Percentiles rank a stretch among this genome's conserved stretches.
These are phyloP conservation scores for Ulota crispa DNA, from an alignment of 225 moss, liverwort and hornwort species.

Conservation along the genomic window DNA sequence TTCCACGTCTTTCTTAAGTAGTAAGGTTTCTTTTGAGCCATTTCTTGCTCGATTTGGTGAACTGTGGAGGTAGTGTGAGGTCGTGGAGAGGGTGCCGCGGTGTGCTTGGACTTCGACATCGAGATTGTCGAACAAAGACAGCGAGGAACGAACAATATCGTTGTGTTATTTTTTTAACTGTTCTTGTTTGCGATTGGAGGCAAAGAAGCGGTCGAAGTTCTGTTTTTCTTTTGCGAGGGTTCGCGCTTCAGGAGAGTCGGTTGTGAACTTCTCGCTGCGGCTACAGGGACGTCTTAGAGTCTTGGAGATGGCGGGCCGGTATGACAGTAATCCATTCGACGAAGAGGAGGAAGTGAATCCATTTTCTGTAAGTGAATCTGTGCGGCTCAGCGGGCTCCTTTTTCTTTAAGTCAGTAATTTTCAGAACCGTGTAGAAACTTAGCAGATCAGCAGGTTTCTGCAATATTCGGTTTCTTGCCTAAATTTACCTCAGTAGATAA, in stretches of 20 bases:
- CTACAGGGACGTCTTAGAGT: background rate
- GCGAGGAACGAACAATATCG: background rate
- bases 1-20: background rate
- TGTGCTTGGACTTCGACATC: background rate
- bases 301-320: constrained; percentile 80
- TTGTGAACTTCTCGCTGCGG: background rate
- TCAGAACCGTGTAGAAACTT: background rate
- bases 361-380: constrained; percentile 68
- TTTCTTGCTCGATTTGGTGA: constrained; percentile 23
- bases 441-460: constrained; percentile 12
- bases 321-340: constrained; percentile 88
- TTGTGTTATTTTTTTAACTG: background rate
- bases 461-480: background rate
- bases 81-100: background rate
- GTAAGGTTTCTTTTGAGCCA: background rate
- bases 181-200: background rate
- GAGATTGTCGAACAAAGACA: background rate
- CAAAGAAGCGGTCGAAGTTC: background rate
- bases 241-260: constrained; percentile 8
- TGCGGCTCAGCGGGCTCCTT: constrained; percentile 7
- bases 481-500: background rate
- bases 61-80: background rate
- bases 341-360: constrained; percentile 92
- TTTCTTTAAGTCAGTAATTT: background rate
- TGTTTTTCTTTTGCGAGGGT: constrained; percentile 23